These are phyloP conservation scores for Fusarium buxicola DNA, from an alignment of 2,329 filamentous ascomycete species.

Conservation along the genomic window DNA sequence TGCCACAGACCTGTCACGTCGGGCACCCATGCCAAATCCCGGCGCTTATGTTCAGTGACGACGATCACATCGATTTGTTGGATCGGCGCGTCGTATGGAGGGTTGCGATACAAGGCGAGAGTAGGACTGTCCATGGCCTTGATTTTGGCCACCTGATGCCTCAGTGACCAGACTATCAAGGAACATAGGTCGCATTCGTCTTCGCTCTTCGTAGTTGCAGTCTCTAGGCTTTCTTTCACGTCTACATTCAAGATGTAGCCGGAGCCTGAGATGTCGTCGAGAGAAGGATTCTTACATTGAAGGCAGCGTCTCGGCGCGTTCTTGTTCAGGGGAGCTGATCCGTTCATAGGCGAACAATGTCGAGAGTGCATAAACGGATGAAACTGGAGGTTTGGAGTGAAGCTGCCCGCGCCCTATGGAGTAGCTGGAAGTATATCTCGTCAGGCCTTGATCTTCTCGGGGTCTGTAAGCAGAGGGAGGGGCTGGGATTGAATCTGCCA, in stretches of 20 bases:
- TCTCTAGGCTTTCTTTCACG: background rate
- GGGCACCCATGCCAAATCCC: background rate
- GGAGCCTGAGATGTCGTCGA: background rate
- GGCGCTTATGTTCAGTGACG: background rate
- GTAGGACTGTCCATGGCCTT: background rate
- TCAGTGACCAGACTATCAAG: background rate
- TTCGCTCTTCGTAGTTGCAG: background rate
- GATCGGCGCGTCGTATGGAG: background rate
- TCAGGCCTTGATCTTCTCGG: no score
- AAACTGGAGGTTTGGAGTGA: no score
- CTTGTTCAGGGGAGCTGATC: background rate
- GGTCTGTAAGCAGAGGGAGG: no score
- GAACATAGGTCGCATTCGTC: background rate
- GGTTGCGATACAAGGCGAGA: background rate
- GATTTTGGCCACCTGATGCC: background rate
- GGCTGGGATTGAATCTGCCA: no score
- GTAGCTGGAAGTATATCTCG: no score
- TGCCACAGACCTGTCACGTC: background rate
- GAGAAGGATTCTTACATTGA: background rate
- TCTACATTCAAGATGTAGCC: background rate
- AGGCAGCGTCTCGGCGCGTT: background rate
- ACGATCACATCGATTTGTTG: conserved; percentile 5
- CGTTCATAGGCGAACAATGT: background rate
- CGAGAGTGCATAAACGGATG: no score
- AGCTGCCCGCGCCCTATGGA: no score